Evolutionary conservation across 306 rosid species (phyloP).

Genomic region (Dalbergia oliveri): DNA sequence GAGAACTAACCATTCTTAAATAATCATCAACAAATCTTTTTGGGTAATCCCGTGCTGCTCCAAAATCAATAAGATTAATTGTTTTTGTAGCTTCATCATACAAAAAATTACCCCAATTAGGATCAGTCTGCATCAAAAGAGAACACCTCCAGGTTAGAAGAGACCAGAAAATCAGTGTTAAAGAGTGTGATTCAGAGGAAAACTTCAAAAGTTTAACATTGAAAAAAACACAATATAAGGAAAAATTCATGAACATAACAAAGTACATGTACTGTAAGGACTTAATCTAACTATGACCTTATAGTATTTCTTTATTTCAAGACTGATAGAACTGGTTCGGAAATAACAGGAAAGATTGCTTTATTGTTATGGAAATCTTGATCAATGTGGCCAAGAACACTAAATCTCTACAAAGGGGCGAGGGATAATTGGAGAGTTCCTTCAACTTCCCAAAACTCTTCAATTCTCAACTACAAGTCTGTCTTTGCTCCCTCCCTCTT

Average conservation of each 20-base stretch:
- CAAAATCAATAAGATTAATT: constrained; percentile 91
- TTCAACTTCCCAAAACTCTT: too few relatives aligned
- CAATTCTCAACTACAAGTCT: too few relatives aligned
- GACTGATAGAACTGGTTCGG: background rate
- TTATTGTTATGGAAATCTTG: too few relatives aligned
- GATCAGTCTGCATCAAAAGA: constrained; percentile 86
- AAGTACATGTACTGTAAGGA: constrained; percentile 7
- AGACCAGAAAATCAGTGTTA: constrained; percentile 38
- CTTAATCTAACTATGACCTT: constrained; percentile 10
- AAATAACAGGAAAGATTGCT: too few relatives aligned
- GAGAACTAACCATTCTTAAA: constrained; percentile 79
- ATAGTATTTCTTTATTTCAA: constrained; percentile 3
- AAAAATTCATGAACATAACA: constrained; percentile 16
- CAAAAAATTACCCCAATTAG: constrained; percentile 97
- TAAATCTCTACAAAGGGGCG: too few relatives aligned
- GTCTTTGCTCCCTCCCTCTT: too few relatives aligned
- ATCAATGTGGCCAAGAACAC: too few relatives aligned
- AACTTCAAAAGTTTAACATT: constrained; percentile 23
- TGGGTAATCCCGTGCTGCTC: constrained; percentile 91
- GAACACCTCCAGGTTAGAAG: constrained; percentile 44
- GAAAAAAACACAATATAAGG: constrained; percentile 28
- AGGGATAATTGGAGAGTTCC: too few relatives aligned
- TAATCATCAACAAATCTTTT: constrained; percentile 87
- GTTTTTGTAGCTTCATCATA: constrained; percentile 70
- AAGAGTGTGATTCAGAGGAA: constrained; percentile 31